Base-by-base conservation (phyloP, 768 basidiomycete genomes). In the Tylopilus felleus region DNA sequence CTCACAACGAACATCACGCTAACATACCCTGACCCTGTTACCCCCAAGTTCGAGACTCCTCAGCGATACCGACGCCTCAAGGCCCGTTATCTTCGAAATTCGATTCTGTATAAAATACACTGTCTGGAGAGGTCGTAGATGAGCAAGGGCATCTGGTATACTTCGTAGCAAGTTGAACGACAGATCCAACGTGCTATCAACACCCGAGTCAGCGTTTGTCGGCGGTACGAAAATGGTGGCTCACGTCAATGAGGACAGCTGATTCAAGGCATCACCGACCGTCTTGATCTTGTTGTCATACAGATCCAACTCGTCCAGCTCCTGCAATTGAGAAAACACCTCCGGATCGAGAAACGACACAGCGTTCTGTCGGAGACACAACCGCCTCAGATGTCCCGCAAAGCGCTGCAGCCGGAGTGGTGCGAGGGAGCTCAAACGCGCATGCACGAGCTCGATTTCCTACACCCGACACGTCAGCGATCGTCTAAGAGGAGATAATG, bases 21-120 rank as follows among this genome's bases (percentile, higher is more conserved):
- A 25, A 57, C 89, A 53, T 62, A 93, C 93, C 65, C 97, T 79
- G 56, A 99, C 85, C 68, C 79, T 84, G 71, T 99, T 99, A 1
- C 95, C 95, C 0, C 96, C 97, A 8, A 98, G 77, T 69, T 99
- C 97, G 19, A 99, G 75, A 63, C 90, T 95, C 51, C 82, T 79
- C 56, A 98, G 70, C 0, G 81, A 83, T 21, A 75, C 76, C 16
- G 78, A 68, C 35, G 77, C 72, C 23, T 80, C 76, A 2, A 98
- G 76, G 10, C 84, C 81, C 7, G 78, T 77, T 52, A 99, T 93
- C 58, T 80, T 81, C 16, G 83, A 82, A 64, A 98, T 96, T 71
- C 88, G 89, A 73, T 99, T 98, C 72, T 99, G 97, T 5, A 99
- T 92, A 62, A 99, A 92, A 73, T 95, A 99, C 25, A 95, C 76